Evolutionary conservation across 306 rosid species (phyloP), one percentile per base, ranked within the genome.

Genomic region (Prunus fruticosa): DNA sequence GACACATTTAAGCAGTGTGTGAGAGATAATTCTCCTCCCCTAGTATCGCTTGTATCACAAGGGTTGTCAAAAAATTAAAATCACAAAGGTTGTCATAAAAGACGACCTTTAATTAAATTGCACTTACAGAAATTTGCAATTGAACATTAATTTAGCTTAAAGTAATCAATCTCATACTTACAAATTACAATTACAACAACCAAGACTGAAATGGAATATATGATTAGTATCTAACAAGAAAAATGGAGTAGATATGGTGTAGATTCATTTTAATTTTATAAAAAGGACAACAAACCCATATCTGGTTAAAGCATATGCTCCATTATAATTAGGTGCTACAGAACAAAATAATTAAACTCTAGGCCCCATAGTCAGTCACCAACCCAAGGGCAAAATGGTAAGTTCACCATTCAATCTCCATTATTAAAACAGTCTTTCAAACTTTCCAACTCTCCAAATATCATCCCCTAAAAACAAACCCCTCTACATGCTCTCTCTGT

Each of bases 371-470:
- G n/a, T n/a, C n/a, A 64, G 78, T 74, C 82, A 84, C 86, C 88
- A 84, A 83, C 52, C 52, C 84, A 61, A 71, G 97, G 94, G 80
- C 28, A 85, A 45, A 0, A 62, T 25, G 3, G 91, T 93, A n/a
- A n/a, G n/a, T n/a, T n/a, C n/a, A n/a, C n/a, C n/a, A n/a, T n/a
- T n/a, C n/a, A n/a, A n/a, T n/a, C n/a, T n/a, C n/a, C n/a, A n/a
- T n/a, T n/a, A n/a, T n/a, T n/a, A n/a, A n/a, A n/a, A n/a, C n/a
- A n/a, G n/a, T 76, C 79, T 82, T 69, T 75, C 74, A 38, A 77
- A 86, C 79, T 86, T 87, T 84, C 85, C 88, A 73, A 43, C 51
- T 23, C 72, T 71, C 74, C 27, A 27, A 61, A 52, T 78, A 63
- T 30, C 13, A 8, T 18, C 72, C n/a, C 45, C 47, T 70, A 67